Evolutionary conservation across 2,329 filamentous ascomycete species (phyloP), one percentile per base, ranked within the genome.

Genomic region (Calcarisporium arbuscula): DNA sequence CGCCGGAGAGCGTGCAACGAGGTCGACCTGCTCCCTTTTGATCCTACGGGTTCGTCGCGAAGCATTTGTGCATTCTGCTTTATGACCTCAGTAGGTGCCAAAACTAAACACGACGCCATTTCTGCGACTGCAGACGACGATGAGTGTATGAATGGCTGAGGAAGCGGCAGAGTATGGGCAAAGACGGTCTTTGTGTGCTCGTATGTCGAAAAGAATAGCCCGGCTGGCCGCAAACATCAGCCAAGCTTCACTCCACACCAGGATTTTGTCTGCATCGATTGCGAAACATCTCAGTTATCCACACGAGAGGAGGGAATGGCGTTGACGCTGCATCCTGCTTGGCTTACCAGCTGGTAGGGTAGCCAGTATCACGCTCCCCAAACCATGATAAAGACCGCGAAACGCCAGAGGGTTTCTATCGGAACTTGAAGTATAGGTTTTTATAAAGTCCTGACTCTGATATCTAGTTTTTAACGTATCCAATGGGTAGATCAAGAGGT

Each of bases 21-120:
- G 1, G 67, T 68, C 5, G 61, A 64, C 20, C 18, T 25, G 39
- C 46, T 16, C 43, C 50, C 49, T 36, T 23, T 22, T 5, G 30
- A 22, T 11, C 7, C 16, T 10, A 23, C 25, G 44, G 28, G 39
- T 41, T 39, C 47, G 12, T 42, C 51, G 20, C 51, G 66, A 1
- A 92, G 67, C 73, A 95, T 88, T 58, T 95, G 88, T 0, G 89
- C 87, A 58, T 95, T 95, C 55, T 94, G 88, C 63, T 95, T 95
- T 43, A 95, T 76, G 7, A 94, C 85, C 56, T 95, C 88, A 11
- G 87, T 86, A 0, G 88, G 89, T 0, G 88, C 90, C 22, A 95
- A 74, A 41, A 95, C 85, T 15, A 87, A 70, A 53, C 89, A 95
- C 5, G 86, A 89, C 4, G 87, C 84, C 46, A 88, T 74, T 60